Percentiles rank a stretch among this genome's conserved stretches.
Evolutionary conservation across 345 rosid genomes (phyloP).

Genomic region (Jatropha curcas): DNA sequence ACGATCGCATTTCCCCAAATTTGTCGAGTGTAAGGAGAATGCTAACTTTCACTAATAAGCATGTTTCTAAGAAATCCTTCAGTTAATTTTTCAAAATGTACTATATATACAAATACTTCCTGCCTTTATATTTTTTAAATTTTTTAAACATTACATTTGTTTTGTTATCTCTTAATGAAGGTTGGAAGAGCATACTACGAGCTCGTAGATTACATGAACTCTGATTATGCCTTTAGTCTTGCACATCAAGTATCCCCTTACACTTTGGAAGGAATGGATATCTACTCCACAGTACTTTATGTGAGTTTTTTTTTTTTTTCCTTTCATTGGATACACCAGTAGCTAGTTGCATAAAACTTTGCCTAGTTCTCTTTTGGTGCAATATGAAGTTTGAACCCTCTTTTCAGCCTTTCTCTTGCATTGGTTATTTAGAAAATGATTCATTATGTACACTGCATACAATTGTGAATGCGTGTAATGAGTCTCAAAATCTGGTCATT

Average conservation of each 20-base stretch:
- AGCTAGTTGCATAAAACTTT: not conserved
- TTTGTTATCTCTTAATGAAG: conserved; percentile 40
- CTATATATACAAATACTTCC: not conserved
- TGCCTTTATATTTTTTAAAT: no score
- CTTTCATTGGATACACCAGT: not conserved
- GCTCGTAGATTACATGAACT: conserved; percentile 84
- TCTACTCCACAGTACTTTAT: conserved; percentile 88
- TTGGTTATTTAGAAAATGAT: not conserved
- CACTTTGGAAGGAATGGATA: conserved; percentile 92
- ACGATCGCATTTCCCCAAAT: no score
- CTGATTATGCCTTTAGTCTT: conserved; percentile 75
- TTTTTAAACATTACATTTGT: not conserved
- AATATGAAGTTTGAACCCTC: not conserved
- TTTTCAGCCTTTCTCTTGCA: not conserved
- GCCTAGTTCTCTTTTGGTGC: not conserved
- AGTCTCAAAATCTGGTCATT: not conserved
- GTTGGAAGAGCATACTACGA: conserved; percentile 87
- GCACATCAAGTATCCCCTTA: conserved; percentile 79
- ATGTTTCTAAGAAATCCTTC: not conserved
- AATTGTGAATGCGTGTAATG: no score
- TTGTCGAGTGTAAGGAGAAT: not conserved
- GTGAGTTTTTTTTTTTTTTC: conserved; percentile 48
- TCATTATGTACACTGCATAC: not conserved
- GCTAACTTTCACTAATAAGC: not conserved
- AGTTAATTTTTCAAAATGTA: not conserved